Evolutionary conservation across 345 rosid genomes (phyloP).

Genomic region (Acer negundo): DNA sequence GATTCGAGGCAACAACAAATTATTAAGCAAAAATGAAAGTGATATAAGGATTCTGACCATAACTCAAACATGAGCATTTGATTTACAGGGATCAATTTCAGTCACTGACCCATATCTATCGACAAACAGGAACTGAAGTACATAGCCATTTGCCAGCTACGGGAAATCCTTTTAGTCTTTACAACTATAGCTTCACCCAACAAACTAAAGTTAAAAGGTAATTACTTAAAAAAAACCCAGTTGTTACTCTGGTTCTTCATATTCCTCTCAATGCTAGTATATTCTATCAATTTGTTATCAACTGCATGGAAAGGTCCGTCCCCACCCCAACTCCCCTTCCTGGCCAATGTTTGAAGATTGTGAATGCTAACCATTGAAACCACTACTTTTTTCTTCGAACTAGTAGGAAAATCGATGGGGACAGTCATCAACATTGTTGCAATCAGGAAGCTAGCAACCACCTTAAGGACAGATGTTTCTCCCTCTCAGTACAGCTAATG

Average conservation of each 20-base stretch:
- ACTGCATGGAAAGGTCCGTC: not conserved
- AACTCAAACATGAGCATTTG: not conserved
- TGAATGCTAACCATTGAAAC: conserved; percentile 1
- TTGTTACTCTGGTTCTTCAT: conserved; percentile 7
- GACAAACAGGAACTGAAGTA: not conserved
- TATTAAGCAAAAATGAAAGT: not conserved
- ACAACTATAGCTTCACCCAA: conserved; percentile 14
- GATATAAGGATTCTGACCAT: not conserved
- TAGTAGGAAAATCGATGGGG: conserved; percentile 1
- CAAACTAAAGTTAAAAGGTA: not conserved
- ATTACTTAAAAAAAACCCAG: not conserved
- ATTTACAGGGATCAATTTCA: conserved; percentile 11
- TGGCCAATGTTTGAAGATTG: not conserved
- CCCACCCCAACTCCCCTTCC: not conserved
- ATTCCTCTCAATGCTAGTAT: conserved; percentile 5
- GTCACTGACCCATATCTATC: not conserved
- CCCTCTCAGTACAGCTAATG: conserved; percentile 8
- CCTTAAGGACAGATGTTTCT: conserved; percentile 7
- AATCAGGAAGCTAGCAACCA: not conserved
- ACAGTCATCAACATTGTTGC: conserved; percentile 3
- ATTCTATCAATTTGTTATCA: conserved; percentile 7
- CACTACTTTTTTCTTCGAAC: conserved; percentile 5
- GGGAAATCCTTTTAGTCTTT: not conserved
- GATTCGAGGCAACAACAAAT: not conserved
- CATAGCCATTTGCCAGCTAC: not conserved